Evolutionary conservation across 2,329 filamentous ascomycete species (phyloP), one percentile per base, ranked within the genome.

Genomic region (Exserohilum turcica): DNA sequence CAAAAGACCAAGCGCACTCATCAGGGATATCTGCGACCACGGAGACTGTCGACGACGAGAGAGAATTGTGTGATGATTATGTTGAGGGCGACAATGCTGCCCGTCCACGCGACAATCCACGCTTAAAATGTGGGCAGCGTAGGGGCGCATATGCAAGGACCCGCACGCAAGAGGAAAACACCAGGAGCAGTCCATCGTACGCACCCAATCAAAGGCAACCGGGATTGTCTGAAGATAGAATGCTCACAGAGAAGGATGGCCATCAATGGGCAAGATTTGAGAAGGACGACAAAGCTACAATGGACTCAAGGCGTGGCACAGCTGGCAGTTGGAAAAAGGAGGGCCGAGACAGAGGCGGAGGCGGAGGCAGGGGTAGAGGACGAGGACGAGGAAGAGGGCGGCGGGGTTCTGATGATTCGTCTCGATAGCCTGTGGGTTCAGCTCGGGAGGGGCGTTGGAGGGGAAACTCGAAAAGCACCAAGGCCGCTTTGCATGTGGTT

Each of bases 221-320:
- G 3, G 27, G 6, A 28, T 6, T 15, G 12, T 3, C 19, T 28
- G 15, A 32, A 9, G 24, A 37, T 2, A 37, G 13, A 6, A 40
- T 29, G 21, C 35, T 36, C 12, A 36, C 43, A 2, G 43, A 16
- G 10, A 31, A 44, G 2, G 51, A 39, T 13, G 51, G 46, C n/a
- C 51, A 40, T 13, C 43, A 51, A 35, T 42, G 43, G 54, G 29
- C 12, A 10, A 50, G 18, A 15, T 18, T 13, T 5, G 29, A 24
- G 6, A 8, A 2, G 12, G 19, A 45, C n/a, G 3, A 49, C 24
- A 5, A 15, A 18, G 7, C 7, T 15, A 16, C 38, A 27, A 24
- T 24, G 16, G 27, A 12, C 16, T 12, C 8, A 16, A 32, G 24
- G n/a, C 15, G 24, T 12, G 6, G 7, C 3, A 33, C 6, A 12